Evolutionary conservation across 2,329 filamentous ascomycete species (phyloP), one percentile per base, ranked within the genome.

Genomic region (Stemphylium vesicarium): DNA sequence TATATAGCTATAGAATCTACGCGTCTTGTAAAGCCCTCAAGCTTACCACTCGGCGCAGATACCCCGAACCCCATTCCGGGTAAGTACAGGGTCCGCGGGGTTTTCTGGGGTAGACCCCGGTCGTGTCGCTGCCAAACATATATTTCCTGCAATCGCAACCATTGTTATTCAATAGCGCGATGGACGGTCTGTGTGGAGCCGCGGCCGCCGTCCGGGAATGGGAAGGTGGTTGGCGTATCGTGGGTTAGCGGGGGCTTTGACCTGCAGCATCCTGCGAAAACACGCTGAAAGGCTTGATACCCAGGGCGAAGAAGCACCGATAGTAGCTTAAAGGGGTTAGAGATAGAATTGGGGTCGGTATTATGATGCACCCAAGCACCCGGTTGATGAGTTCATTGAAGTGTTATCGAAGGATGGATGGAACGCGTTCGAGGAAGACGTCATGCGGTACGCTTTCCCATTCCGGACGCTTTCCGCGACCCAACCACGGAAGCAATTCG

Each of bases 81-180:
- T 53, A 52, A 50, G 22, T 38, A 47, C 48, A 48, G 54, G 58
- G 52, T 36, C 46, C 32, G 50, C 45, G 50, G 56, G 53, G 50
- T 50, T 40, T 26, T 47, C 41, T 51, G 56, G 49, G 50, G 40
- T 38, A 29, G 13, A 39, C 53, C 57, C 60, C 58, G 53, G 56
- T 51, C 37, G 4, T 45, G 15, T 31, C 42, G 44, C 39, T 36
- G 54, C 43, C 50, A 54, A 32, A 42, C 43, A 37, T 50, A 46
- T 45, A 66, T 60, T 67, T 65, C 64, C 64, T 66, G 59, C 63
- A 67, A 67, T 67, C 48, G 59, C 57, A 57, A 31, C 31, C 51
- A 41, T 57, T 48, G 33, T 40, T 33, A 13, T 12, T 24, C 8
- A 43, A 42, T 55, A 50, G 48, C 50, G 55, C 48, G 38, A 32